phyloP scores from a whole-genome alignment of 441 rosid genomes.

The Eutrema salsugineum region DNA sequence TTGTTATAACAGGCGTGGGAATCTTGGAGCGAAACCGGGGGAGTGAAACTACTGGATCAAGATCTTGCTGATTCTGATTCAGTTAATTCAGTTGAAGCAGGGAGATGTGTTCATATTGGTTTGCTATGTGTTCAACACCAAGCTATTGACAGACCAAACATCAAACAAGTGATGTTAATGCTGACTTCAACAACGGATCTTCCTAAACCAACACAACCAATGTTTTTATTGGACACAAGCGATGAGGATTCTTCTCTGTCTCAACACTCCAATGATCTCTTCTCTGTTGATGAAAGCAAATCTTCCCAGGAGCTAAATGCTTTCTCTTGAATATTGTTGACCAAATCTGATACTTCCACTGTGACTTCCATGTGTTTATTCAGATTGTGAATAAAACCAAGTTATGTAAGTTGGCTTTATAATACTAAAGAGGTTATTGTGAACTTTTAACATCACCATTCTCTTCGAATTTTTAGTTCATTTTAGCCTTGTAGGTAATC shows the following conservation, averaged over 20 bases:
- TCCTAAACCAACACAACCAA: constrained; percentile 25
- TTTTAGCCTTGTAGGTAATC: background rate
- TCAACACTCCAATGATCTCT: constrained; percentile 18
- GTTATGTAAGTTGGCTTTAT: background rate
- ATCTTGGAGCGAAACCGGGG: constrained; percentile 43
- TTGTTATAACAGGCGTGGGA: constrained; percentile 48
- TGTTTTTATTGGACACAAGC: constrained; percentile 20
- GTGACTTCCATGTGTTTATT: background rate
- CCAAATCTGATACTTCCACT: background rate
- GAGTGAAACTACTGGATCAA: constrained; percentile 25
- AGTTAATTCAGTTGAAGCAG: constrained; percentile 1
- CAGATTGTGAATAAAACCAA: background rate
- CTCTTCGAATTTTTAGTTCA: background rate
- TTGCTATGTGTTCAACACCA: constrained; percentile 24
- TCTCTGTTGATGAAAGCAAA: constrained; percentile 12
- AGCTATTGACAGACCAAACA: constrained; percentile 20
- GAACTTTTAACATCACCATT: background rate
- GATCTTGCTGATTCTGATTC: constrained; percentile 13
- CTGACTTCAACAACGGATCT: constrained; percentile 7
- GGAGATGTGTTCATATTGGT: constrained; percentile 17
- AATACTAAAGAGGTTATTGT: background rate
- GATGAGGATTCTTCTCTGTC: constrained; percentile 31
- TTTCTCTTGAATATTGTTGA: background rate
- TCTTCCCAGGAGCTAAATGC: constrained; percentile 3
- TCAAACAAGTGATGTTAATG: constrained; percentile 14